These are phyloP conservation scores for Emericellopsis terricola DNA, from an alignment of 495 filamentous ascomycete genomes.

Conservation along the genomic window DNA sequence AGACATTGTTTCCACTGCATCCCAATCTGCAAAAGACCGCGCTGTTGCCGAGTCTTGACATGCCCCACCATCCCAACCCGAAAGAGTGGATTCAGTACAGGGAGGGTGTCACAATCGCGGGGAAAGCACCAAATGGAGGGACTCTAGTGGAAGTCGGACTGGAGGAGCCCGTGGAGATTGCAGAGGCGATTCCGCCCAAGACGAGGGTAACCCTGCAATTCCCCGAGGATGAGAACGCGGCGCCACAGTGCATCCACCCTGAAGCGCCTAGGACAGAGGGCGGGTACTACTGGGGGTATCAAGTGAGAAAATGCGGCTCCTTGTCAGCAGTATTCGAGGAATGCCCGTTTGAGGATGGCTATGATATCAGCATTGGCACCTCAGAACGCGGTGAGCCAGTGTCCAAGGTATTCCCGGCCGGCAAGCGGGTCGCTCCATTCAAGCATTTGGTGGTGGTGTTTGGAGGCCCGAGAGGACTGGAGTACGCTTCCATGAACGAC, in stretches of 20 bases:
- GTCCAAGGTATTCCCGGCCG: conserved; percentile 22
- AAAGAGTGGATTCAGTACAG: conserved; percentile 53
- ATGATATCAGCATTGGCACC: conserved; percentile 54
- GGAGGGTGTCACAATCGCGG: conserved; percentile 40
- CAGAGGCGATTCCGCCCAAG: conserved; percentile 32
- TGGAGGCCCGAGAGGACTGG: conserved; percentile 54
- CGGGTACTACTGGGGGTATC: conserved; percentile 69
- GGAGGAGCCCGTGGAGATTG: conserved; percentile 30
- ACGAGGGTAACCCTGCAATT: conserved; percentile 52
- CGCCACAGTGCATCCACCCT: conserved; percentile 38
- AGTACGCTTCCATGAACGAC: conserved; percentile 50
- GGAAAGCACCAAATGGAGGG: conserved; percentile 6
- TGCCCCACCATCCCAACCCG: conserved; percentile 53
- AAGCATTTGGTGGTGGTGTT: conserved; percentile 53
- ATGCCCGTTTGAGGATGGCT: conserved; percentile 41
- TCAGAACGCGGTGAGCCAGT: conserved; percentile 49
- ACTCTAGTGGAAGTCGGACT: conserved; percentile 45
- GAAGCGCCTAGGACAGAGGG: conserved; percentile 40
- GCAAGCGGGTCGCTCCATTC: conserved; percentile 29
- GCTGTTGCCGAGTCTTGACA: conserved; percentile 48
- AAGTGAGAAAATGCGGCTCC: conserved; percentile 34
- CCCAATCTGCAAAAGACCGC: conserved; percentile 48
- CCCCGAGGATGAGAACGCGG: conserved; percentile 16
- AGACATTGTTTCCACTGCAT: conserved; percentile 48
- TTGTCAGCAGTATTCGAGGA: conserved; percentile 50